Evolutionary conservation across 768 basidiomycete genomes (phyloP), one percentile per base, ranked within the genome.

Genomic region (Cantharellus anzutake): DNA sequence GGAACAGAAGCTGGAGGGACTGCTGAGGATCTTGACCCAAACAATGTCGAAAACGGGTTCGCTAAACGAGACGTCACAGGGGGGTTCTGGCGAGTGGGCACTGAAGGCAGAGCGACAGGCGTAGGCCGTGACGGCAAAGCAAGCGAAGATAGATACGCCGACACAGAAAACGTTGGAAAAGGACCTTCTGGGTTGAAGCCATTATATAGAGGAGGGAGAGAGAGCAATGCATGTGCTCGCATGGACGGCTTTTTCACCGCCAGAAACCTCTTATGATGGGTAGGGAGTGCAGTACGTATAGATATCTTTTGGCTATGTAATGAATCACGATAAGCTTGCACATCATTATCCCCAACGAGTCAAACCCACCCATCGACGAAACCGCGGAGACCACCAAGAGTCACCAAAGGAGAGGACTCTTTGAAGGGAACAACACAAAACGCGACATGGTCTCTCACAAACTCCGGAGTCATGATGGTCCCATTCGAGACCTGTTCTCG

Each of bases 351-450:
- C 61, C 41, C 5, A 51, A 37, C 7, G 35, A 55, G 35, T 14
- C 11, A 34, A 11, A 72, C 79, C 60, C 70, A 86, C 83, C 77
- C 75, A 52, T 76, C 72, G 11, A 89, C 68, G 3, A 73, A 75
- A 3, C 89, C 92, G 29, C 92, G 74, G 37, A 97, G 71, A 3
- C 93, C 94, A 0, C 89, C 91, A 41, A 93, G 71, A 0, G 89
- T 89, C 2, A 90, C 76, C 7, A 90, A 69, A 40, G 78, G 76
- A 3, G 78, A 73, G 53, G 73, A 68, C 52, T 62, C 50, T 51
- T 65, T 67, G 34, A 77, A 71, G 14, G 74, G 67, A 1, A 73
- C 73, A 57, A 86, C 80, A 64, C 76, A 81, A 40, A 90, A 74
- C 39, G 80, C 72, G 60, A 94, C 69, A 67, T 99, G 94, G 66